phyloP scores from a whole-genome alignment of 129 eudicot genomes.

The Escallonia rubra region DNA sequence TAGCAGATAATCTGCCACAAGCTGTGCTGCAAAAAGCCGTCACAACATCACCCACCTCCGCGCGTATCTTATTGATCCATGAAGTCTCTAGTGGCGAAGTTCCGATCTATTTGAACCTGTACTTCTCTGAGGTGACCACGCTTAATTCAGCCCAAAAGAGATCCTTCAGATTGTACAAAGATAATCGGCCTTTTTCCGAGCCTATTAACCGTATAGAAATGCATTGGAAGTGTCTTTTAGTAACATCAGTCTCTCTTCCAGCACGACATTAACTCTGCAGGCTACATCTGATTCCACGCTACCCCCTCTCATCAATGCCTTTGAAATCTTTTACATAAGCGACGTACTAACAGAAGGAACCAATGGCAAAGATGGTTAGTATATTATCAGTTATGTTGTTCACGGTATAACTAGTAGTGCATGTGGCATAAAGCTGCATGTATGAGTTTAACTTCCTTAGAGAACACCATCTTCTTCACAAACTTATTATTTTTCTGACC shows the following conservation, averaged over 20 bases:
- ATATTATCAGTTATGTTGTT: neutral
- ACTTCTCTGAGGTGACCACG: conserved; percentile 39
- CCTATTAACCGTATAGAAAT: conserved; percentile 29
- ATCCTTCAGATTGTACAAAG: conserved; percentile 22
- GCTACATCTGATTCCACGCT: conserved; percentile 31
- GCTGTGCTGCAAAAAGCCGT: conserved; percentile 37
- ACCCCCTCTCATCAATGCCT: conserved; percentile 59
- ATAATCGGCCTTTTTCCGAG: conserved; percentile 15
- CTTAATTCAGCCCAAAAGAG: conserved; percentile 28
- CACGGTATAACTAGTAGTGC: too few species aligned
- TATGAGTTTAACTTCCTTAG: too few species aligned
- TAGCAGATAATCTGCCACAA: conserved; percentile 44
- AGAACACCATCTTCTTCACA: too few species aligned
- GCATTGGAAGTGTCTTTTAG: conserved; percentile 14
- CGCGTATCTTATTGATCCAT: conserved; percentile 2
- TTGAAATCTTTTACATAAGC: conserved; percentile 38
- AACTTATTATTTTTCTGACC: too few species aligned
- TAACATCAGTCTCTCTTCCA: conserved; percentile 17
- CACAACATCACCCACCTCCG: conserved; percentile 7
- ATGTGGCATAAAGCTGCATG: too few species aligned
- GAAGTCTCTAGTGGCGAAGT: conserved; percentile 2
- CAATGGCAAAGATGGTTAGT: conserved; percentile 44
- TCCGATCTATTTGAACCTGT: conserved; percentile 35
- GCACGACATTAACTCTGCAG: conserved; percentile 27
- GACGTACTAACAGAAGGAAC: conserved; percentile 43